Conservation (phyloP, 768 basidiomycete genomes). For the Grammothele lineata region DNA sequence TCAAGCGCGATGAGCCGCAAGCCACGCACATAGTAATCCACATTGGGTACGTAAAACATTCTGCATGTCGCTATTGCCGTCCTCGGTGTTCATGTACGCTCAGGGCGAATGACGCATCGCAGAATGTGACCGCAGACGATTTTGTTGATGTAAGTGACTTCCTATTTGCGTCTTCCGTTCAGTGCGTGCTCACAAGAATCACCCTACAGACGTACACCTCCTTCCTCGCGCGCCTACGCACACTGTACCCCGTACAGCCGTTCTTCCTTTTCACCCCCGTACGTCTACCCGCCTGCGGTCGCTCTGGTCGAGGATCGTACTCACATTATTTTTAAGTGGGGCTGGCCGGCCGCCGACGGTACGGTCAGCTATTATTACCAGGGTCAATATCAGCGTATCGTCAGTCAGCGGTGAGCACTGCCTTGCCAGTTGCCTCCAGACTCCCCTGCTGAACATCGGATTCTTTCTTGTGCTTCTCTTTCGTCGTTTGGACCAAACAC, state of each 20-base stretch:
- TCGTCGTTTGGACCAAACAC: too few relatives aligned
- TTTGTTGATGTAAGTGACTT: constrained; percentile 33
- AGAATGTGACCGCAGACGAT: constrained; percentile 39
- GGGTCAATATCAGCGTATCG: constrained; percentile 43
- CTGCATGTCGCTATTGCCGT: background rate
- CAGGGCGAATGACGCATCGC: constrained; percentile 54
- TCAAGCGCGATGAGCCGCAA: constrained; percentile 40
- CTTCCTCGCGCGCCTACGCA: constrained; percentile 43
- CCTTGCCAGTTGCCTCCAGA: too few relatives aligned
- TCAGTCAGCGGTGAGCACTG: constrained; percentile 32
- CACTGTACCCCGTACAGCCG: constrained; percentile 39
- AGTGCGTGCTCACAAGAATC: too few relatives aligned
- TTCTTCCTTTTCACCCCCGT: constrained; percentile 55
- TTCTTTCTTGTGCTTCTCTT: too few relatives aligned
- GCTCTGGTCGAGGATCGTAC: too few relatives aligned
- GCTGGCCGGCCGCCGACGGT: constrained; percentile 51
- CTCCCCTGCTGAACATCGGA: too few relatives aligned
- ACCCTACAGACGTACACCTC: constrained; percentile 46
- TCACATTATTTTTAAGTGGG: constrained; percentile 37
- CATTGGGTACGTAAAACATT: constrained; percentile 37
- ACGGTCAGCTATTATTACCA: constrained; percentile 41
- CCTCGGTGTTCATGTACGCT: too few relatives aligned
- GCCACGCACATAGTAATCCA: constrained; percentile 54
- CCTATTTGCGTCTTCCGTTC: too few relatives aligned
- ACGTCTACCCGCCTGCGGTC: too few relatives aligned